A percentile compares a stretch with the other conserved stretches of the same genome.
Conservation (phyloP, 129 eudicot genomes). For the Cynara cardunculus region DNA sequence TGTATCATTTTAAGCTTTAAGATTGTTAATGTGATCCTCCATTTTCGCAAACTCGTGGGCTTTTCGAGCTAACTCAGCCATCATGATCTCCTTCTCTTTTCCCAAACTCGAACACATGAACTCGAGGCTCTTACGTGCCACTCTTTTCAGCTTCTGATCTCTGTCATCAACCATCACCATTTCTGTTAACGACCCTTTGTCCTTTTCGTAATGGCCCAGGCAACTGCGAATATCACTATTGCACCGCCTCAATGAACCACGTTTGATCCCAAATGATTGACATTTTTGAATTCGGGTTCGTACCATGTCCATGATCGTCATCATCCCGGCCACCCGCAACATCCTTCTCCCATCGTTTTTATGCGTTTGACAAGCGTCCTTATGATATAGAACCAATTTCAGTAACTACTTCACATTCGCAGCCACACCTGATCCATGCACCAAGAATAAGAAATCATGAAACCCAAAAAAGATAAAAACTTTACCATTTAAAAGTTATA, state of each 20-base stretch:
- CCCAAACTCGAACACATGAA: slow-evolving; percentile 74
- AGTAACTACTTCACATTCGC: slow-evolving; percentile 66
- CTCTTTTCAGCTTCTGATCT: slow-evolving; percentile 37
- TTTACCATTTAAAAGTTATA: background rate
- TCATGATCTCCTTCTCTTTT: slow-evolving; percentile 88
- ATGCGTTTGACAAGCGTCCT: slow-evolving; percentile 57
- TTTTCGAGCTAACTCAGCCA: slow-evolving; percentile 55
- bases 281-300: slow-evolving; percentile 64
- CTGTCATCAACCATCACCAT: slow-evolving; percentile 38
- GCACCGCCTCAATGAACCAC: background rate
- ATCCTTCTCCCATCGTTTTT: slow-evolving; percentile 51
- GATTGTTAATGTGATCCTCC: slow-evolving; percentile 63
- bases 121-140: slow-evolving; percentile 68
- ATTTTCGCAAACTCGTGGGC: slow-evolving; percentile 57
- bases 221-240: background rate
- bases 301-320: slow-evolving; percentile 81
- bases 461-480: background rate
- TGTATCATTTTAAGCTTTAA: slow-evolving; percentile 56
- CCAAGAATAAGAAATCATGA: background rate
- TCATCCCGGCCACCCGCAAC: slow-evolving; percentile 87
- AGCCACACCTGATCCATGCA: slow-evolving; percentile 57
- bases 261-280: slow-evolving; percentile 55
- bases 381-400: slow-evolving; percentile 75
- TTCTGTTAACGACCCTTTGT: background rate
- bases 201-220: background rate